Evolutionary conservation across 78 protist species (phyloP).

Genomic region (Bigelowiella natans): DNA sequence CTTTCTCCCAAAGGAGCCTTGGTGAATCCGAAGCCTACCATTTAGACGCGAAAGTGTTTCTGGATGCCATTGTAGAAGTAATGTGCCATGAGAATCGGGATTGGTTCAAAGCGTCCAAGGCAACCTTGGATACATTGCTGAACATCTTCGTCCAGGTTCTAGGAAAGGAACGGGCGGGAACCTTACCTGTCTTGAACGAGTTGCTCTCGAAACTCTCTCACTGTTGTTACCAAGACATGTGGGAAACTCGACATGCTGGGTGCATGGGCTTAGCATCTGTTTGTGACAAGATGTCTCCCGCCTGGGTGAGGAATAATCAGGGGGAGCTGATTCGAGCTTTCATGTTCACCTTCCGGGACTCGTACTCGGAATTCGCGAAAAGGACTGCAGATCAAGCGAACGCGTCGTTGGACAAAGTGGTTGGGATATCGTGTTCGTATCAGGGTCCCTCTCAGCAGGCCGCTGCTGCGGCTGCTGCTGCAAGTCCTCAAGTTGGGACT

Average conservation of each 20-base stretch:
- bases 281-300: slow-evolving; percentile 7
- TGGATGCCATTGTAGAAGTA: slow-evolving; percentile 17
- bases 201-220: slow-evolving; percentile 6
- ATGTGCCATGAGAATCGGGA: slow-evolving; percentile 11
- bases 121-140: background rate
- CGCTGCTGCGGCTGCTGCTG: too few relatives aligned
- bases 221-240: slow-evolving; percentile 31
- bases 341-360: slow-evolving; percentile 45
- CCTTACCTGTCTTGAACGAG: background rate
- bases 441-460: too few relatives aligned
- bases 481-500: too few relatives aligned
- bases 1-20: background rate
- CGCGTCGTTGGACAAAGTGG: background rate
- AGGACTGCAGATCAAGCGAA: slow-evolving; percentile 31
- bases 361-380: slow-evolving; percentile 28
- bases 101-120: slow-evolving; percentile 13
- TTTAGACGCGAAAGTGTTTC: background rate
- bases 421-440: too few relatives aligned
- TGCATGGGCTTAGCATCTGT: slow-evolving; percentile 36
- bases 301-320: slow-evolving; percentile 30
- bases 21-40: background rate
- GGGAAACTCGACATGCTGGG: slow-evolving; percentile 35
- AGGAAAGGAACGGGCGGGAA: slow-evolving; percentile 1
- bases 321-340: slow-evolving; percentile 37
- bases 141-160: background rate